These are phyloP conservation scores for Cantharellus cinnabarinus DNA, from an alignment of 768 basidiomycete species.

Conservation along the genomic window DNA sequence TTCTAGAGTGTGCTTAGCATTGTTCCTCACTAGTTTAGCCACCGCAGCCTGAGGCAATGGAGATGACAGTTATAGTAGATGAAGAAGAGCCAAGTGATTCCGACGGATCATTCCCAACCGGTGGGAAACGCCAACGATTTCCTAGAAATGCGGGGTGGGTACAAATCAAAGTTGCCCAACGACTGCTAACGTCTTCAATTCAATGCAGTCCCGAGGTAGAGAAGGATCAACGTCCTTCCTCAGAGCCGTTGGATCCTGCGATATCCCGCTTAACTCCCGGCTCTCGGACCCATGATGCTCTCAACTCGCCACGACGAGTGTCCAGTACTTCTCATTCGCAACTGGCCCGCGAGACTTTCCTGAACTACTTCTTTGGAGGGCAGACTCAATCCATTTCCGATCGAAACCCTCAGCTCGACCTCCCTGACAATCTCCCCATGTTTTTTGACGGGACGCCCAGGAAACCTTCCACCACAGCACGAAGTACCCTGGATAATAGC, in stretches of 20 bases:
- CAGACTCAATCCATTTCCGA: neutral
- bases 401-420: neutral
- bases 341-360: slow-evolving; percentile 18
- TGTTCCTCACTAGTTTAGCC: neutral
- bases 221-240: too few species aligned
- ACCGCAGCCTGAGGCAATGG: neutral
- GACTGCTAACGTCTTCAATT: too few species aligned
- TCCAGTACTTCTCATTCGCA: neutral
- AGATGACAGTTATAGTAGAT: neutral
- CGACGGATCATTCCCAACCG: too few species aligned
- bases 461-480: neutral
- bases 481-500: slow-evolving; percentile 15
- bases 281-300: neutral
- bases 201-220: too few species aligned
- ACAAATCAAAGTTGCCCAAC: too few species aligned
- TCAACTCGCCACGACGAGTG: neutral
- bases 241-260: too few species aligned
- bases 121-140: too few species aligned
- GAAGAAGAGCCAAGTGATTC: neutral
- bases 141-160: too few species aligned
- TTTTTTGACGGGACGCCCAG: neutral
- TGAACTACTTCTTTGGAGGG: slow-evolving; percentile 88
- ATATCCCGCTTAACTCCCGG: too few species aligned
- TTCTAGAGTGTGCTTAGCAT: neutral
- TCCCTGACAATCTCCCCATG: neutral